Conservation (phyloP, 2,329 filamentous ascomycete species). For the Magnaporthales sp. region DNA sequence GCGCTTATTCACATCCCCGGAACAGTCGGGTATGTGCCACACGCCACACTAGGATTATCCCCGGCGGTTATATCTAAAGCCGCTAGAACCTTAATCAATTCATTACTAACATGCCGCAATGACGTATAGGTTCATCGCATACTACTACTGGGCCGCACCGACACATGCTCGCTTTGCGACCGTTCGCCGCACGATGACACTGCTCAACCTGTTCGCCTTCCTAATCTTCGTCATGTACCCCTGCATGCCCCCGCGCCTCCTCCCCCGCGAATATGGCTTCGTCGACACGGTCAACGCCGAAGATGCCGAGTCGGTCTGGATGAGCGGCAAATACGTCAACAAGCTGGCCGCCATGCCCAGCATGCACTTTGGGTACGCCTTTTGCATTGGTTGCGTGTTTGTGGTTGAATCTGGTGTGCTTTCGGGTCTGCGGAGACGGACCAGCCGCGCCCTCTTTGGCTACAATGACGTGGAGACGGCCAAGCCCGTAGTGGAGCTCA, state of each 20-base stretch:
- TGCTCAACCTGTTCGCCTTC: slow-evolving; percentile 54
- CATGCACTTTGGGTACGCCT: slow-evolving; percentile 48
- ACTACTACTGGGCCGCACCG: slow-evolving; percentile 51
- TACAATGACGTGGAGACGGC: slow-evolving; percentile 7
- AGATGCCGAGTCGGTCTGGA: slow-evolving; percentile 43
- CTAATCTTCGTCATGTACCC: slow-evolving; percentile 54
- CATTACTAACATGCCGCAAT: not conserved
- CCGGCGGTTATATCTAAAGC: not conserved
- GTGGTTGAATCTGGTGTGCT: slow-evolving; percentile 42
- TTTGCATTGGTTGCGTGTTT: slow-evolving; percentile 43
- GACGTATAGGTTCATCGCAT: slow-evolving; percentile 45
- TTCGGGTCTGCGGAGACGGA: slow-evolving; percentile 17
- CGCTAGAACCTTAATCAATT: not conserved
- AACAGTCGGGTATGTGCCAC: slow-evolving; percentile 30
- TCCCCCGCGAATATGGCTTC: slow-evolving; percentile 40
- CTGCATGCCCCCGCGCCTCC: slow-evolving; percentile 53
- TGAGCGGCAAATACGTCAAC: slow-evolving; percentile 48
- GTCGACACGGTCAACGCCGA: slow-evolving; percentile 42
- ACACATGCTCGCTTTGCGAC: slow-evolving; percentile 25
- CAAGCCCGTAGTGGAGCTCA: not conserved
- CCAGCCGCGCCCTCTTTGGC: not conserved
- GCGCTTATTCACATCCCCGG: slow-evolving; percentile 41
- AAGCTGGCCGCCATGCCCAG: slow-evolving; percentile 50
- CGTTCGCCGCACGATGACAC: slow-evolving; percentile 35
- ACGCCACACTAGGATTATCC: not conserved